Evolutionary conservation across 768 basidiomycete genomes (phyloP), one percentile per base, ranked within the genome.

Genomic region (Lanmaoa pseudosensibilis): DNA sequence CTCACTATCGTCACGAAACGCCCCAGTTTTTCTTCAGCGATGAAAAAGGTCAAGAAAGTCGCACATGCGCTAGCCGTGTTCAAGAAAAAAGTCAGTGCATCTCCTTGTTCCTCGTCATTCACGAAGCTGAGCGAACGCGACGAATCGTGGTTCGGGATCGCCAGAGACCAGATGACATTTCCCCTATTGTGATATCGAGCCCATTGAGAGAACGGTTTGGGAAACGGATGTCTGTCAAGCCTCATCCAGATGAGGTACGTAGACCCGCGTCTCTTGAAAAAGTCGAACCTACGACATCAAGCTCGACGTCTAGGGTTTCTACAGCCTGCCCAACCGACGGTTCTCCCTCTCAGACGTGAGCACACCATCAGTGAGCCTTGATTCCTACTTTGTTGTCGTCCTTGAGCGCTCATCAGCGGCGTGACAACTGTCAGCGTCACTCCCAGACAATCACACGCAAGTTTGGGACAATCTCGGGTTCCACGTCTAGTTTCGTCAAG

Each of bases 171-270:
- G 68, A 72, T 19, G 69, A 69, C 3, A 66, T 51, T 36, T 60
- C 65, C 2, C 62, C 67, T 16, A 60, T 68, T 43, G 37, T 59
- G 25, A 59, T 68, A 41, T 59, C 58, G 15, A 69, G 68, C 38
- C 69, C 68, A 12, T 33, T 69, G 54, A 62, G 68, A 41, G 68
- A 69, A 59, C 63, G 68, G 30, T 71, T 69, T 43, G 69, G 68
- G 33, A 69, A 65, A 39, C 63, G 68, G 34, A 69, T 69, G 59
- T 40, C 69, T 12, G 40, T 68, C 37, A 65, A 55, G 50, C 38
- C 55, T 30, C 60, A 59, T 9, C 65, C 70, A 6, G 64, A 68
- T n/a, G 69, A 65, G 61, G 69, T 72, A 54, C 33, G 70, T 64
- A 15, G 23, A 32, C 19, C 30, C 15, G 18, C 18, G 6, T 32